Base-by-base conservation (phyloP, 805 yeast genomes). In the Starmerella stigmatis region DNA sequence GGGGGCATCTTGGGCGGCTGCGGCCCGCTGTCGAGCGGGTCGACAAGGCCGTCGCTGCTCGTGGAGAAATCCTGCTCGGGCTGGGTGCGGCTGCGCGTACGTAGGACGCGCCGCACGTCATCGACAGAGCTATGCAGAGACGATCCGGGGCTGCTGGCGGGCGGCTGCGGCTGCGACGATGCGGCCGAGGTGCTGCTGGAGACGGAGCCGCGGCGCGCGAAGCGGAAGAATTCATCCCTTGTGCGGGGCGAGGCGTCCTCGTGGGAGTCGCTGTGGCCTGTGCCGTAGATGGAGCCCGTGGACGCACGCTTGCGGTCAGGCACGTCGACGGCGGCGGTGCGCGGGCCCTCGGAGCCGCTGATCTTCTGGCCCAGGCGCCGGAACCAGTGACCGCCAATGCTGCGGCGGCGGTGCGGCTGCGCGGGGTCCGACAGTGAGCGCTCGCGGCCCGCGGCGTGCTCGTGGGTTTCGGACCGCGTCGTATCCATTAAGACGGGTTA, bases 351-450 rank as follows among this genome's bases (percentile, higher is more conserved):
- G 36, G 3, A 4, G 22, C 33, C 33, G 31, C 33, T 38, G 41
- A 38, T 27, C 12, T 38, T 38, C 19, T 26, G 33, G 33, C 41
- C 41, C 26, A 38, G 33, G 26, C 33, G 31, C 19, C 12, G 5
- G 26, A 38, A 28, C 41, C 41, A 38, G 26, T 33, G 26, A 21
- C 41, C 26, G 25, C 33, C 19, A 19, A 38, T 23, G 21, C 40
- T 23, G 29, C 30, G 29, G 20, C 40, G 40, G 40, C 40, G 40
- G 30, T 25, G 30, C 12, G 40, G 40, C 15, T 29, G 15, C 6
- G 38, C 38, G 28, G 40, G 40, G 22, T 36, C 40, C 21, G 40
- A 36, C n/a, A 23, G 12, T 30, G 40, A 36, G n/a, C 40, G 40
- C 30, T 23, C 29, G 30, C 40, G 40, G 28, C n/a, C n/a, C n/a